Conservation (phyloP, 1,284 basidiomycete species). For the Moesziomyces aphidis region DNA sequence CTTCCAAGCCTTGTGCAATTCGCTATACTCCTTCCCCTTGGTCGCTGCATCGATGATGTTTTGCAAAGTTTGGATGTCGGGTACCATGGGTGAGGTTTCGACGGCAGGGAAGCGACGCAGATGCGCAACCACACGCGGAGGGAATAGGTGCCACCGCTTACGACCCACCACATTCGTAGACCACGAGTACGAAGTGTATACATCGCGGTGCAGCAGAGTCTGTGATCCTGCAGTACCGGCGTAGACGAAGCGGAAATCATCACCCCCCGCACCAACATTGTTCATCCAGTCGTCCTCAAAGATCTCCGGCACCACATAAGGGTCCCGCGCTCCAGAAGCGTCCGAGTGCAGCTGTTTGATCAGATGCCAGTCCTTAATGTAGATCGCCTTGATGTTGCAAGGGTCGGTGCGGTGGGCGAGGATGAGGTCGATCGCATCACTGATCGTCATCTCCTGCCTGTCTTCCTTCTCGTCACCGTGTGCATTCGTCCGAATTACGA, state of each 20-base stretch:
- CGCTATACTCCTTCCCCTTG: conserved; percentile 1
- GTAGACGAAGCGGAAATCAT: conserved; percentile 71
- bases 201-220: conserved; percentile 60
- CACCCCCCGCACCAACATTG: conserved; percentile 42
- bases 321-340: neutral
- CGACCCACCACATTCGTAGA: conserved; percentile 72
- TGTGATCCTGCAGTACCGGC: conserved; percentile 46
- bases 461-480: conserved; percentile 8
- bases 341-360: conserved; percentile 63
- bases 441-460: conserved; percentile 34
- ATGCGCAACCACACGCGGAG: conserved; percentile 67
- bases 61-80: conserved; percentile 12
- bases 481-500: conserved; percentile 7
- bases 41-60: neutral
- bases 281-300: conserved; percentile 72
- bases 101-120: conserved; percentile 63
- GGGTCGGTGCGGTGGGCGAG: neutral
- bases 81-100: conserved; percentile 57
- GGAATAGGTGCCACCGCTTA: conserved; percentile 73
- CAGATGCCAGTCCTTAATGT: conserved; percentile 75
- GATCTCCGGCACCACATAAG: conserved; percentile 70
- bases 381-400: conserved; percentile 61
- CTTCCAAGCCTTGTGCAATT: conserved; percentile 6
- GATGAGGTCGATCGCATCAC: conserved; percentile 36
- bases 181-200: conserved; percentile 73